These are phyloP conservation scores for Spinacia oleracea DNA, from an alignment of 179 eudicot genomes.

Conservation along the genomic window DNA sequence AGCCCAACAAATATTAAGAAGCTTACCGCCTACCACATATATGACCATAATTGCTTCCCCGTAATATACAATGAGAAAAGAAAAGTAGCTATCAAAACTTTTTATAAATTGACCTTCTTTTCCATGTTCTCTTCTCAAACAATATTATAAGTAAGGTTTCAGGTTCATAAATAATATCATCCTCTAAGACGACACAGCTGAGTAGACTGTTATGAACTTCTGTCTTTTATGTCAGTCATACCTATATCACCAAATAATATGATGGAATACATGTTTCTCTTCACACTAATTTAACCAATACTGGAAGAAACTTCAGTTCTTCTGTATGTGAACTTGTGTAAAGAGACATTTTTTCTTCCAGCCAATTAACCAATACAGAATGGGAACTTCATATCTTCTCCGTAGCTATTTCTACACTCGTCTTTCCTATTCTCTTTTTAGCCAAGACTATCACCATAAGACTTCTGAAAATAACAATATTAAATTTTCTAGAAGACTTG, in stretches of 20 bases:
- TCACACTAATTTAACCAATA: neutral
- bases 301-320: neutral
- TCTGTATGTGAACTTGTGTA: neutral
- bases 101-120: neutral
- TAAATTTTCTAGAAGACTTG: too few relatives aligned
- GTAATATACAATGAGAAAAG: neutral
- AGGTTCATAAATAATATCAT: neutral
- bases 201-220: neutral
- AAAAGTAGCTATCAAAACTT: neutral
- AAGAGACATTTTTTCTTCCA: neutral
- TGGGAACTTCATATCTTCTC: neutral
- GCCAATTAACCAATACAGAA: neutral
- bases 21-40: neutral
- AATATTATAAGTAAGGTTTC: neutral
- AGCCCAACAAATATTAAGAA: slow-evolving; percentile 1
- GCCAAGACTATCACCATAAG: neutral
- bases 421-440: neutral
- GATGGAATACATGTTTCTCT: neutral
- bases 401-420: neutral
- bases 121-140: neutral
- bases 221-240: neutral
- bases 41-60: neutral
- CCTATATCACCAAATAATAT: neutral
- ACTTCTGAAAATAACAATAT: slow-evolving; percentile 1
- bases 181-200: neutral